Evolutionary conservation across 2,329 filamentous ascomycete species (phyloP).

Genomic region (Xylariomycetidae sp.): DNA sequence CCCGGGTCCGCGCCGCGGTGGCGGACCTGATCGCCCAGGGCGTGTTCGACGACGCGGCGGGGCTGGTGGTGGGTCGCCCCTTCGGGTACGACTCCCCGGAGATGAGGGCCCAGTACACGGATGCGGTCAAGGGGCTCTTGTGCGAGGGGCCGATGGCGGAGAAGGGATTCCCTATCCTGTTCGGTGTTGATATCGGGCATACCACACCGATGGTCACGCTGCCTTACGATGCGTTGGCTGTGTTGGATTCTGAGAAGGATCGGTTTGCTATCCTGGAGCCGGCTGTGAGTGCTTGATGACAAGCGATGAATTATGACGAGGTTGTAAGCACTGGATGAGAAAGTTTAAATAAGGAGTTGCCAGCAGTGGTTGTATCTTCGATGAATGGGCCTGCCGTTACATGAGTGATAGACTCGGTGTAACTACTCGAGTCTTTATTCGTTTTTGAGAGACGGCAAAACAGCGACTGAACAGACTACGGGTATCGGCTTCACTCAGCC

Average conservation of each 20-base stretch:
- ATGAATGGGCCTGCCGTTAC: too few relatives aligned
- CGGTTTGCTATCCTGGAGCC: slow-evolving; percentile 28
- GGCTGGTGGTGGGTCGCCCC: slow-evolving; percentile 37
- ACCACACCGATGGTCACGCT: slow-evolving; percentile 38
- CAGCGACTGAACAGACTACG: too few relatives aligned
- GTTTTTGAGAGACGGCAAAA: too few relatives aligned
- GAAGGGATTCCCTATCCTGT: slow-evolving; percentile 34
- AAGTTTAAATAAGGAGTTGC: too few relatives aligned
- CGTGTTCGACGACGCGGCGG: slow-evolving; percentile 35
- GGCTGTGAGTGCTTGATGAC: too few relatives aligned
- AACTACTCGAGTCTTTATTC: too few relatives aligned
- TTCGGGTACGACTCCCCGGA: slow-evolving; percentile 34
- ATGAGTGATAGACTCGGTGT: too few relatives aligned
- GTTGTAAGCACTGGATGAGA: too few relatives aligned
- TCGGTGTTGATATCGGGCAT: slow-evolving; percentile 39
- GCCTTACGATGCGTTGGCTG: slow-evolving; percentile 32
- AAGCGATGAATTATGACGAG: too few relatives aligned
- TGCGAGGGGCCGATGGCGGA: slow-evolving; percentile 29
- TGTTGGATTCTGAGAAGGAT: slow-evolving; percentile 33
- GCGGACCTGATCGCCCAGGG: slow-evolving; percentile 38
- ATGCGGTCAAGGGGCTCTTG: slow-evolving; percentile 28
- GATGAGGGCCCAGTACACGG: slow-evolving; percentile 22
- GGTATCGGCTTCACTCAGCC: too few relatives aligned
- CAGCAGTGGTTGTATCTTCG: too few relatives aligned
- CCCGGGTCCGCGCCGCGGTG: slow-evolving; percentile 27